A percentile compares a stretch with the other conserved stretches of the same genome.
These are phyloP conservation scores for Pouteria glomerata DNA, from an alignment of 148 eudicot species.

Conservation along the genomic window DNA sequence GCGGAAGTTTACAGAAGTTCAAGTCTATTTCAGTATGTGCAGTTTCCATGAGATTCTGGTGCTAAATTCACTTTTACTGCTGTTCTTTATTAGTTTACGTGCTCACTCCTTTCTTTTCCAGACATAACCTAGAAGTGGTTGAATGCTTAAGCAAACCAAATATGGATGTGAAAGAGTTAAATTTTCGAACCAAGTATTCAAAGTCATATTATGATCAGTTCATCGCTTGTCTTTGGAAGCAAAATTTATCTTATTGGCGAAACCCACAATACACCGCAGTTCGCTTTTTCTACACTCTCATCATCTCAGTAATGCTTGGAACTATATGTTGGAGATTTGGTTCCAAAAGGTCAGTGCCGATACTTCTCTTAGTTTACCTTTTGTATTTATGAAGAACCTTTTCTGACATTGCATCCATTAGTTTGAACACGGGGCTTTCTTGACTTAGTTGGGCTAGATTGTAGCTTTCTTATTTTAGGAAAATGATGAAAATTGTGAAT, in stretches of 20 bases:
- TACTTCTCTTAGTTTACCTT: not conserved
- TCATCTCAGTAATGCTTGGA: conserved; percentile 96
- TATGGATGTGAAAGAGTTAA: conserved; percentile 65
- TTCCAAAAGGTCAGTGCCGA: conserved; percentile 56
- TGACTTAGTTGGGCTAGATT: not conserved
- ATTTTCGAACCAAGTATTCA: conserved; percentile 70
- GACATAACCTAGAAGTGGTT: conserved; percentile 71
- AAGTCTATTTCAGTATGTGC: conserved; percentile 58
- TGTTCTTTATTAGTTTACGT: conserved; percentile 15
- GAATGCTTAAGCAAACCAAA: conserved; percentile 76
- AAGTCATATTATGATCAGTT: conserved; percentile 65
- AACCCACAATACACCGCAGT: conserved; percentile 98
- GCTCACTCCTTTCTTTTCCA: conserved; percentile 26
- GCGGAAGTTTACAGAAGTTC: conserved; percentile 83
- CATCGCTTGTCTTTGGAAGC: conserved; percentile 89
- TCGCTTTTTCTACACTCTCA: conserved; percentile 91
- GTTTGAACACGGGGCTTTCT: not conserved
- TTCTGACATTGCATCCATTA: not conserved
- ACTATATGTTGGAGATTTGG: conserved; percentile 97
- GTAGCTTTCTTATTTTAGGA: not conserved
- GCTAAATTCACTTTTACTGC: not conserved
- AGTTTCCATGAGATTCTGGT: conserved; percentile 4
- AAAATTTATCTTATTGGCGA: conserved; percentile 92
- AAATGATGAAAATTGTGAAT: not conserved
- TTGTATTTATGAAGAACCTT: not conserved